Base-by-base conservation (phyloP, 768 basidiomycete species). In the Amanita rubescens region DNA sequence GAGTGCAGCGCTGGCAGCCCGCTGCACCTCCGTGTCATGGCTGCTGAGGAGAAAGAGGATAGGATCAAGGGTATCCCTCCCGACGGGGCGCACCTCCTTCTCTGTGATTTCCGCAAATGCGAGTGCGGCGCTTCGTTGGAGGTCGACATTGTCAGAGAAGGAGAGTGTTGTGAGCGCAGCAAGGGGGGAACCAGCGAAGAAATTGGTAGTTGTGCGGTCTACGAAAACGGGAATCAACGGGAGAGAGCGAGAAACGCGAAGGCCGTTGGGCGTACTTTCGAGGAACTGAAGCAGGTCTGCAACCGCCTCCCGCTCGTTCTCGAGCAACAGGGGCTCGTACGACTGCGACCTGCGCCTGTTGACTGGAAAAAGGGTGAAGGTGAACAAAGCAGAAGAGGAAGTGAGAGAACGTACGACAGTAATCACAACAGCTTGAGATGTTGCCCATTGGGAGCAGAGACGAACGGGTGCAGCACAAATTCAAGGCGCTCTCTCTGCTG, bases 41-140 rank as follows among this genome's bases (percentile, higher is more conserved):
- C 90, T 94, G 62, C 92, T 90, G 59, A 99, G 80, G 57, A 99
- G 83, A 71, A 96, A 99, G 53, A 98, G 83, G 57, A 99, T 94
- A 49, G 96, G 96, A 70, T 99, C 96, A 61, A 99, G 80, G 17
- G 96, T 99, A 67, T 98, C 96, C 57, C 96, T 80, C 12, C 90
- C 93, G 19, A 99, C 96, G 43, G 90, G 92, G 41, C 94, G 83
- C 49, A 98, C 95, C 71, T 99, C 96, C 73, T 98, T 98, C 75
- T 99, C 96, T 20, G 96, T 99, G 56, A 99, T 99, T 70, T 99
- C 96, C 34, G 96, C 96, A 64, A 98, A 99, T 0, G 96, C 96
- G 41, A 99, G 81, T 3, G 96, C 96, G 2, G 96, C 96, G 59
- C 92, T 95, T 47, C 96, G 84, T 74, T 99, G 96, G 17, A 99